Base-by-base conservation (phyloP, 768 basidiomycete genomes). In the Lactarius akahatsu region DNA sequence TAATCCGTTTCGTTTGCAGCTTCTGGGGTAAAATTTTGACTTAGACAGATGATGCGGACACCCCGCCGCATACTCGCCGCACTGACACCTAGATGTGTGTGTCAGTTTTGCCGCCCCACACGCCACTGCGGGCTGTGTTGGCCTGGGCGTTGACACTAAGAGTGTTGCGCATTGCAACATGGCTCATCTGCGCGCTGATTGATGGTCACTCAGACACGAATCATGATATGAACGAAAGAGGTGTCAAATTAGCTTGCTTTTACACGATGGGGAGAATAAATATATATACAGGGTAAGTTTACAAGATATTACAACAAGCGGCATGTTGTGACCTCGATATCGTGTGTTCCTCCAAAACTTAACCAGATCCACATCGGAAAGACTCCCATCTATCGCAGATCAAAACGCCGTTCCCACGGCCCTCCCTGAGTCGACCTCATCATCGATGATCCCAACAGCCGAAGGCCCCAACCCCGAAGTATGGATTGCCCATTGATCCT, bases 381-480 rank as follows among this genome's bases (percentile, higher is more conserved):
- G 55, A 4, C 3, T 18, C 23, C 41, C 52, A 32, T 26, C 13
- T 16, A 32, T 28, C 43, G 32, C 34, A 20, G 34, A 65, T 66
- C 65, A 66, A 57, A 66, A 43, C 5, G 65, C 65, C 30, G 57
- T 62, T 28, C 65, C 65, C 30, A 66, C 65, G 4, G 57, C 34
- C 3, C 38, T 20, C 10, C 43, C 61, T 2, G 23, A 10, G 8
- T 45, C 47, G 10, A 8, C 61, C 16, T 36, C 61, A 41, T 54
- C 11, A 52, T 43, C 11, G 18, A 3, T 56, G 30, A 15, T 47
- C 38, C 57, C 47, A 28, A 50, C 15, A 1, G 18, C 36, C 2
- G n/a, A 26, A 4, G 52, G 41, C 7, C 11, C 36, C 4, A 20
- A 1, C 23, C 8, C 56, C 4, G 38, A 38, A 11, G 36, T 28